phyloP scores from a whole-genome alignment of 352 stramenopile species.

The Pythium dissimile region DNA sequence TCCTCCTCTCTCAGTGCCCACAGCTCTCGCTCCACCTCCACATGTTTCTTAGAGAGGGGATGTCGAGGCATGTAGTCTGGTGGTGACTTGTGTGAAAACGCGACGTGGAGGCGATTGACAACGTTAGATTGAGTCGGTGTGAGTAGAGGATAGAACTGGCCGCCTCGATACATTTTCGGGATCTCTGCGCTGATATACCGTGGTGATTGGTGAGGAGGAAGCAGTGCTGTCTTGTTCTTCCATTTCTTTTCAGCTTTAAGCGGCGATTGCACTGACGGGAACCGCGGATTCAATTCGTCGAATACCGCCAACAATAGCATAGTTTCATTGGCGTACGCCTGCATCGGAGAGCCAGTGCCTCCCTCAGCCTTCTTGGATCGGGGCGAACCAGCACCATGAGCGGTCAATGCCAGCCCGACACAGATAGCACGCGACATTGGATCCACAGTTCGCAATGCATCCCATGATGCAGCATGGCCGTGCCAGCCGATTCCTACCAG shows the following conservation, averaged over 20 bases:
- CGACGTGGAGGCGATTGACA: constrained; percentile 39
- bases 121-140: constrained; percentile 41
- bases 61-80: constrained; percentile 9
- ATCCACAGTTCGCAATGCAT: constrained; percentile 31
- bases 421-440: constrained; percentile 33
- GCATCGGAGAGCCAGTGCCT: background rate
- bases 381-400: background rate
- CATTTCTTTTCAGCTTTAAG: constrained; percentile 43
- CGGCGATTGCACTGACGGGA: constrained; percentile 52
- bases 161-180: constrained; percentile 55
- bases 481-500: constrained; percentile 51
- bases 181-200: constrained; percentile 48
- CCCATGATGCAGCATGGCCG: constrained; percentile 35
- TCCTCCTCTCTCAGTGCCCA: constrained; percentile 12
- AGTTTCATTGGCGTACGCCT: no score
- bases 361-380: background rate
- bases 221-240: constrained; percentile 41
- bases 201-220: constrained; percentile 46
- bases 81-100: constrained; percentile 26
- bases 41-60: constrained; percentile 28
- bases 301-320: constrained; percentile 24
- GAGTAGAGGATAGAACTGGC: constrained; percentile 46
- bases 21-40: constrained; percentile 17
- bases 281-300: constrained; percentile 57
- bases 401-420: constrained; percentile 1